phyloP scores from a whole-genome alignment of 108 stramenopile species.

The Skeletonema marinoi region DNA sequence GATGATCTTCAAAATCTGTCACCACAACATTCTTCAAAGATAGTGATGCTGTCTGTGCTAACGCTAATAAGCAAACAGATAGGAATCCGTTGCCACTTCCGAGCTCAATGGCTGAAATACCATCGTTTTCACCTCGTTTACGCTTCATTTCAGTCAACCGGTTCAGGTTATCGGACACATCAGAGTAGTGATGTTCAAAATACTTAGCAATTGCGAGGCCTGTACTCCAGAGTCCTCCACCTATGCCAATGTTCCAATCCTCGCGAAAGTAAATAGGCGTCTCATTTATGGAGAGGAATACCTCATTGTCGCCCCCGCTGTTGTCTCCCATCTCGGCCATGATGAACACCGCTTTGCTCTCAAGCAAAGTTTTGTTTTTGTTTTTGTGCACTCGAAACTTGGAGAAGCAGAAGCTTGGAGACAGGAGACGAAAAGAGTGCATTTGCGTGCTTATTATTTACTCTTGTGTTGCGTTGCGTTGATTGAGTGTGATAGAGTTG shows the following conservation, averaged over 20 bases:
- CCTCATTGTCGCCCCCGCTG: background rate
- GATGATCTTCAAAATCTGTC: constrained; percentile 75
- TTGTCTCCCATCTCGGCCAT: background rate
- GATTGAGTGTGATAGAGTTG: too few relatives aligned
- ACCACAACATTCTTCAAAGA: constrained; percentile 48
- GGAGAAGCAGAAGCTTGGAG: too few relatives aligned
- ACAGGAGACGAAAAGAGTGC: too few relatives aligned
- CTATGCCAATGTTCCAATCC: constrained; percentile 80
- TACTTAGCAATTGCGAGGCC: constrained; percentile 77
- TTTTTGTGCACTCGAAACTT: too few relatives aligned
- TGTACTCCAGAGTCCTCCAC: constrained; percentile 84
- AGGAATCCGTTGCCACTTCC: constrained; percentile 87
- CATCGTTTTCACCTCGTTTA: constrained; percentile 7
- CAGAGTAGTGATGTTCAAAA: constrained; percentile 34
- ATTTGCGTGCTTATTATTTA: too few relatives aligned
- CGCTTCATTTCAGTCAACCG: constrained; percentile 13
- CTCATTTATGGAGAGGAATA: constrained; percentile 47
- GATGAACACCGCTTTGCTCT: too few relatives aligned
- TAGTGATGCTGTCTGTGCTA: constrained; percentile 17
- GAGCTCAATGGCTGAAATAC: constrained; percentile 63
- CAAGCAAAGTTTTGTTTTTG: too few relatives aligned
- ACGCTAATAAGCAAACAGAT: constrained; percentile 62
- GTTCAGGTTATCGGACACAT: constrained; percentile 14
- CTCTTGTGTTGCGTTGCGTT: too few relatives aligned
- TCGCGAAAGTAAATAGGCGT: constrained; percentile 64